Evolutionary conservation across 345 rosid species (phyloP), one percentile per base, ranked within the genome.

Genomic region (Salix purpurea): DNA sequence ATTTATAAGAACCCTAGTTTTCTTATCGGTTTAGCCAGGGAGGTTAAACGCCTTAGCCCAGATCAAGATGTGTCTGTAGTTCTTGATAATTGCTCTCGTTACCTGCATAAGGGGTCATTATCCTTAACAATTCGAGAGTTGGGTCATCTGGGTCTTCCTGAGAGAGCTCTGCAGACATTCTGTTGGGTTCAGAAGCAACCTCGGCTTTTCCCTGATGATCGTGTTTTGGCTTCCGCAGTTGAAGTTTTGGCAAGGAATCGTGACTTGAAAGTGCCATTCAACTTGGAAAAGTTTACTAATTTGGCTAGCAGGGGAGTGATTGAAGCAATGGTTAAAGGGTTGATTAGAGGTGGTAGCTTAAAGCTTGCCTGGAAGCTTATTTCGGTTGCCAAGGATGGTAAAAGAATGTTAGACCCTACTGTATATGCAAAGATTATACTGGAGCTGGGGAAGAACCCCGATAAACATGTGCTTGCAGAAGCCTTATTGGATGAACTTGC

Each of bases 261-360:
- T 4, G 88, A 87, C 74, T 73, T 93, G 79, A 91, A 90, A 69
- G 52, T 93, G 74, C 93, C 92, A 10, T 24, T 81, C 23, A 76
- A 90, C 40, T 84, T 88, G 78, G 87, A 86, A 28, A 86, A 85
- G 83, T 86, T 90, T 34, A 74, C 80, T 72, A 77, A 82, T 46
- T 72, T 86, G 77, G 89, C 91, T 1, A 93, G 88, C 65, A 76
- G 90, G 80, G 81, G 88, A 23, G 92, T 95, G 70, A 86, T 95
- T 4, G 98, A 95, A 78, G 97, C 98, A 6, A 91, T 91, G 98
- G 83, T 86, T 74, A 90, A 74, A 69, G 96, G 98, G 6, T 90
- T 92, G 44, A 81, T 90, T 40, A 80, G 74, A 84, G 97, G 94
- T 23, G 88, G 96, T 44, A 89, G 85, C 81, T 76, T 91, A 79